phyloP scores from a whole-genome alignment of 495 filamentous ascomycete species.

The Pseudoneurospora amorphoporcata region DNA sequence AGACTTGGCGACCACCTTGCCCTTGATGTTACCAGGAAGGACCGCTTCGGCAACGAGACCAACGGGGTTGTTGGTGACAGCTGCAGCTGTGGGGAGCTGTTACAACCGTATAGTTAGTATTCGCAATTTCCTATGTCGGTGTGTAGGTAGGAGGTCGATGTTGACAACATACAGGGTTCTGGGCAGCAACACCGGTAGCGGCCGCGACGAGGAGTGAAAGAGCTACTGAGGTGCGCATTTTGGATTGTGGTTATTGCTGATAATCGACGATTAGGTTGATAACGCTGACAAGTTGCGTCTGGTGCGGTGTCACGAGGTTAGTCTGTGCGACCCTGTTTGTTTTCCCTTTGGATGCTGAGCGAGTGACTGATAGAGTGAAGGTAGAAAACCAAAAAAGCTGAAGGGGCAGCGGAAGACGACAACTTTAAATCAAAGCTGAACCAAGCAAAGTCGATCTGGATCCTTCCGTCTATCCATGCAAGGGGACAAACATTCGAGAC shows the following conservation, averaged over 20 bases:
- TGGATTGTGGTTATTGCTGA: not conserved
- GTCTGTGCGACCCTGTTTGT: not conserved
- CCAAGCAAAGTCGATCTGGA: not conserved
- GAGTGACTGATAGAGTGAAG: not conserved
- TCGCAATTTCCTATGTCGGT: not conserved
- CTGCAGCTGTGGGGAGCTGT: constrained; percentile 43
- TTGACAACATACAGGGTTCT: not conserved
- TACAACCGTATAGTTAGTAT: constrained; percentile 17
- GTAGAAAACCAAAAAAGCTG: not conserved
- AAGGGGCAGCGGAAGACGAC: not conserved
- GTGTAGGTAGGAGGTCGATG: not conserved
- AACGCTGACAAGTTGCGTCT: not conserved
- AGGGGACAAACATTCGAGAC: not conserved
- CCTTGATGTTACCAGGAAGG: constrained; percentile 53
- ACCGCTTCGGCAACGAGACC: constrained; percentile 48
- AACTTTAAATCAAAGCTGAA: not conserved
- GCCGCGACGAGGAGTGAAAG: not conserved
- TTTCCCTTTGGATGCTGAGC: not conserved
- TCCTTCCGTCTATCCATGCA: not conserved
- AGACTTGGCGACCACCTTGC: constrained; percentile 47
- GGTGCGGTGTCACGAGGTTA: not conserved
- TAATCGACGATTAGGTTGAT: not conserved
- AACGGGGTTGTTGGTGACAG: constrained; percentile 51
- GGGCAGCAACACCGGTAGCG: not conserved
- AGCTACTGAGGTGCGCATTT: constrained; percentile 1